Base-by-base conservation (phyloP, 2,329 filamentous ascomycete genomes). In the Pseudopithomyces maydicus region DNA sequence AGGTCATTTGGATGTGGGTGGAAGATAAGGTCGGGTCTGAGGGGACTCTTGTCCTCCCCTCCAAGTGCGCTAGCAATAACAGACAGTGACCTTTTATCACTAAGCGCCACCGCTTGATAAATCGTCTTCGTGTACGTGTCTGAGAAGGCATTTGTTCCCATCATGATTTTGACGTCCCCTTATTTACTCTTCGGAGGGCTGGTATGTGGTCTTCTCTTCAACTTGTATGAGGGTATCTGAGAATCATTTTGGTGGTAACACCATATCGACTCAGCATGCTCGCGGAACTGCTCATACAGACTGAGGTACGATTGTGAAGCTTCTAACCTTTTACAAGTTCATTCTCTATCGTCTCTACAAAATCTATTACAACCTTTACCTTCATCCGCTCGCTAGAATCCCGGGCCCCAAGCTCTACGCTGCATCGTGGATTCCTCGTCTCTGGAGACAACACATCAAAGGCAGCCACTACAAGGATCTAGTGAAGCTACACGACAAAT, bases 381-480 rank as follows among this genome's bases (percentile, higher is more conserved):
- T 66, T 2, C 66, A 70, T 17, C 66, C 67, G 1, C 55, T 70
- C 6, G 62, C 64, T 4, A 62, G 60, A 43, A 52, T 64, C 3
- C 66, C 66, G 3, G 67, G 66, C 0, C 66, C 67, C 1, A 57
- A 49, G 35, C 54, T 35, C 33, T 33, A n/a, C 17, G 52, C 22
- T 33, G 22, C 15, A 49, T 58, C 46, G 19, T 47, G 23, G 33
- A 38, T 35, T 55, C 58, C 14, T 15, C 35, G 45, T 11, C 12
- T 47, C n/a, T 50, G 35, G 43, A 48, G 41, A 17, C 43, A 32
- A 15, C 22, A 45, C 20, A 38, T 44, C 44, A 42, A 38, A 19
- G 14, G 36, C 15, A 39, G 29, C 11, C 17, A 47, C 29, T 50
- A 54, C 38, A 54, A 53, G 47, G 55, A 56, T 14, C 41, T 44